Evolutionary conservation across 1,284 basidiomycete species (phyloP), one percentile per base, ranked within the genome.

Genomic region (Tilletia setariae): DNA sequence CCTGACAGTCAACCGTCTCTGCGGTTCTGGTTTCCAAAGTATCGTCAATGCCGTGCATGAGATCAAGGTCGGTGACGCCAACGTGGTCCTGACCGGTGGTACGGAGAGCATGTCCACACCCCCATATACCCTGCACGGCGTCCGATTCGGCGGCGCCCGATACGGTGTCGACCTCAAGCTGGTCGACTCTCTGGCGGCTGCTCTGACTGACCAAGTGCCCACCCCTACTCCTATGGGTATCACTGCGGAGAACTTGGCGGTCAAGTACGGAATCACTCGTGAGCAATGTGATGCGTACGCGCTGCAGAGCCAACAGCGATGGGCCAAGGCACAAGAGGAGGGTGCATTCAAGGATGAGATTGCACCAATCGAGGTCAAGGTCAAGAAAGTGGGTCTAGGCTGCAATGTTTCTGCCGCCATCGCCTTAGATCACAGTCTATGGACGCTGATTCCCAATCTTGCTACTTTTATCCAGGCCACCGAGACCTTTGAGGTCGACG

Each of bases 31-130:
- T 67, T 87, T 98, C 86, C 97, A 98, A 85, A 87, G 93, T 49
- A 88, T 97, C 85, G 95, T 93, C 84, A 88, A 96, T 73, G 96
- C 93, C 66, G 87, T 92, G 46, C 94, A 98, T 85, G 89, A 88
- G 79, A 94, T 98, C 83, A 87, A 89, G 80, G 86, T 90, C 43
- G 96, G 95, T 66, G 90, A 95, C 81, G 89, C 90, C 77, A 88
- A 87, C 68, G 89, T 97, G 64, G 90, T 97, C 71, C 90, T 90
- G 49, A 94, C 94, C 64, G 96, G 95, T 77, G 95, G 95, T 70
- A 94, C 94, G 88, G 95, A 98, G 86, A 93, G 90, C 84, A 98
- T 98, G 95, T 94, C 91, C 80, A 91, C 95, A 76, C 91, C 94
- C 6, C 76, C 94, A 89, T 86, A 83, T 68, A 76, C 74, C 1